Evolutionary conservation across 371 early-diverging fungal species (phyloP).

Genomic region (Actinomortierella ambigua): DNA sequence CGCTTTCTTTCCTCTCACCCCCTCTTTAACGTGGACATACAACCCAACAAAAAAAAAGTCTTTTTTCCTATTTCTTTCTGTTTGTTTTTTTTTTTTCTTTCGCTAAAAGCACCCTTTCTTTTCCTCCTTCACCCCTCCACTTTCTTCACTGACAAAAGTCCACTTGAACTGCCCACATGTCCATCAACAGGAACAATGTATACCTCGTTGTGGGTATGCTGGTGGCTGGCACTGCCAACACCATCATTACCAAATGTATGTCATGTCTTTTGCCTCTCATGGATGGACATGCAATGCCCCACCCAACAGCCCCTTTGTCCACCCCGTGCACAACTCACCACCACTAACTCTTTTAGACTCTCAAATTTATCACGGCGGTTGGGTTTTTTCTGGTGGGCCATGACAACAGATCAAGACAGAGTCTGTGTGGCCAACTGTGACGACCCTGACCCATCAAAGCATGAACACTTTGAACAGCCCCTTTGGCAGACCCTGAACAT

Average conservation of each 20-base stretch:
- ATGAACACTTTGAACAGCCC: constrained; percentile 92
- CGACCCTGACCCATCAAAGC: constrained; percentile 73
- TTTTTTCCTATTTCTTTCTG: not conserved
- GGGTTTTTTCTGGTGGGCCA: no score
- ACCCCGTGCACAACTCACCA: no score
- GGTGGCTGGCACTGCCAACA: constrained; percentile 82
- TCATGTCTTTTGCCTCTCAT: not conserved
- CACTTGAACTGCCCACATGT: constrained; percentile 13
- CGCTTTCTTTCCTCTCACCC: constrained; percentile 1
- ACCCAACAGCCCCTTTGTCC: no score
- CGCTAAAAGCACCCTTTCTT: not conserved
- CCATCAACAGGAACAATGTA: constrained; percentile 40
- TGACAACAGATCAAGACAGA: constrained; percentile 67
- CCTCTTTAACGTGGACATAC: no score
- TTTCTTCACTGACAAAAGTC: not conserved
- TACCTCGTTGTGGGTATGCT: constrained; percentile 80
- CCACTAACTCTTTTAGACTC: no score
- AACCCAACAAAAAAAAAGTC: constrained; percentile 1
- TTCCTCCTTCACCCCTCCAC: not conserved
- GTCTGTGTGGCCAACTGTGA: constrained; percentile 90
- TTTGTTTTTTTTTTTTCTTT: no score
- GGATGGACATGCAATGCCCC: no score
- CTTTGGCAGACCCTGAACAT: constrained; percentile 96
- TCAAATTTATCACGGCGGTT: no score
- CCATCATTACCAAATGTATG: constrained; percentile 77